These are phyloP conservation scores for Knufia petricola DNA, from an alignment of 2,329 filamentous ascomycete genomes.

Conservation along the genomic window DNA sequence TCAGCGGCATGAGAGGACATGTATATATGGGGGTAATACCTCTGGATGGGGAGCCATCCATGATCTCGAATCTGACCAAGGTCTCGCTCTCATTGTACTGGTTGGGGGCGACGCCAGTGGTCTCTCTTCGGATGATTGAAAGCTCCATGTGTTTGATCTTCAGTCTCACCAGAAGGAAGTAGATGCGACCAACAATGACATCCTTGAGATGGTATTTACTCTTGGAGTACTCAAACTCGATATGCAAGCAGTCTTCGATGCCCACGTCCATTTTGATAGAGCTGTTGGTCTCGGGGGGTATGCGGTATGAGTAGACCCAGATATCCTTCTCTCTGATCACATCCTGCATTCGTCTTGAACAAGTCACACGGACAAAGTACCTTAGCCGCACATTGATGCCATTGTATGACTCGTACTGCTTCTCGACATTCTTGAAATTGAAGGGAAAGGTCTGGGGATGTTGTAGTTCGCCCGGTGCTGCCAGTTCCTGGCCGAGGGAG, in stretches of 20 bases:
- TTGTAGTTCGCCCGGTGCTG: slow-evolving; percentile 91
- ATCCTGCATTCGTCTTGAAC: slow-evolving; percentile 92
- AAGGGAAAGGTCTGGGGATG: slow-evolving; percentile 98
- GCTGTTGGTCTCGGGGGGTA: slow-evolving; percentile 95
- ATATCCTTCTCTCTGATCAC: slow-evolving; percentile 98
- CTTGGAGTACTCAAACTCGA: slow-evolving; percentile 99
- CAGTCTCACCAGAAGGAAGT: slow-evolving; percentile 89
- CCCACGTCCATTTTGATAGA: slow-evolving; percentile 99
- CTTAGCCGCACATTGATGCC: slow-evolving; percentile 99
- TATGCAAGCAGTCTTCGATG: slow-evolving; percentile 97
- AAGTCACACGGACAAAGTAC: slow-evolving; percentile 95
- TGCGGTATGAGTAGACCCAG: slow-evolving; percentile 98
- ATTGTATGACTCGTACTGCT: slow-evolving; percentile 99
- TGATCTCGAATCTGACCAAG: slow-evolving; percentile 96
- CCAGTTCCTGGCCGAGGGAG: slow-evolving; percentile 90
- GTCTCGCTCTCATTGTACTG: slow-evolving; percentile 99
- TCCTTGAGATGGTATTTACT: slow-evolving; percentile 99
- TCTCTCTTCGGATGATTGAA: slow-evolving; percentile 93
- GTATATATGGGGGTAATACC: slow-evolving; percentile 44
- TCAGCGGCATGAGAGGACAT: slow-evolving; percentile 8
- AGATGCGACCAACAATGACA: slow-evolving; percentile 96
- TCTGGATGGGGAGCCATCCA: slow-evolving; percentile 97
- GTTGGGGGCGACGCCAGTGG: slow-evolving; percentile 90
- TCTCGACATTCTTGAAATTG: slow-evolving; percentile 99
- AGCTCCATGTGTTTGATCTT: slow-evolving; percentile 99